Evolutionary conservation across 2,329 filamentous ascomycete genomes (phyloP).

Genomic region (Stagonosporopsis rhizophila): DNA sequence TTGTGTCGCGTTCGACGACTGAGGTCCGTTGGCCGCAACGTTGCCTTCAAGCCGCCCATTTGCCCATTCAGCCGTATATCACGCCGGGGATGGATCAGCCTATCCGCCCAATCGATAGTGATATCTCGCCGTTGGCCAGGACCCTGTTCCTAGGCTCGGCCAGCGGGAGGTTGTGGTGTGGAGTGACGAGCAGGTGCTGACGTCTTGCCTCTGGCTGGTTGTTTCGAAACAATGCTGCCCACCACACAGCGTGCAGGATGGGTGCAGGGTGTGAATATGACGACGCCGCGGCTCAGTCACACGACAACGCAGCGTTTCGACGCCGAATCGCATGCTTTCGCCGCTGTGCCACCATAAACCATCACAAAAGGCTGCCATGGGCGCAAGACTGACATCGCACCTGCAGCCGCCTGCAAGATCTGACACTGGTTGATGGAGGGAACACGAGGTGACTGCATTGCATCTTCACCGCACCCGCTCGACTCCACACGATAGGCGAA

Average conservation of each 20-base stretch:
- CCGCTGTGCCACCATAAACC: conserved; percentile 39
- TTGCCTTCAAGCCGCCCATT: conserved; percentile 26
- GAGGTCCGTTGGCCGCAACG: conserved; percentile 20
- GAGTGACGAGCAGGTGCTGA: conserved; percentile 33
- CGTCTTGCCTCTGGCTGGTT: conserved; percentile 34
- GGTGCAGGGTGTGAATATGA: conserved; percentile 29
- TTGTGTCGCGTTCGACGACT: conserved; percentile 39
- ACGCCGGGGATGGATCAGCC: conserved; percentile 35
- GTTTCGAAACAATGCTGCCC: conserved; percentile 45
- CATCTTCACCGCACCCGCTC: conserved; percentile 17
- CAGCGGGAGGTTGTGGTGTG: conserved; percentile 19
- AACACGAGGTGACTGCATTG: conserved; percentile 26
- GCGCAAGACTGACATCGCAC: conserved; percentile 20
- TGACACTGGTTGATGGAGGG: conserved; percentile 9
- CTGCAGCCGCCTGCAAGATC: conserved; percentile 25
- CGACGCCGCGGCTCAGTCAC: conserved; percentile 34
- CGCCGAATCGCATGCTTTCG: conserved; percentile 31
- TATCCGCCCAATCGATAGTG: conserved; percentile 52
- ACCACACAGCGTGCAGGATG: conserved; percentile 34
- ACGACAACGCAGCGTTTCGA: conserved; percentile 28
- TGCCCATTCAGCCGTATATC: conserved; percentile 34
- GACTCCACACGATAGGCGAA: conserved; percentile 15
- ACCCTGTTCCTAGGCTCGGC: conserved; percentile 39
- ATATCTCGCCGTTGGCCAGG: conserved; percentile 42
- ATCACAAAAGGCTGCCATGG: conserved; percentile 25